These are phyloP conservation scores for Lepiota brunneoincarnata DNA, from an alignment of 768 basidiomycete species.

Conservation along the genomic window DNA sequence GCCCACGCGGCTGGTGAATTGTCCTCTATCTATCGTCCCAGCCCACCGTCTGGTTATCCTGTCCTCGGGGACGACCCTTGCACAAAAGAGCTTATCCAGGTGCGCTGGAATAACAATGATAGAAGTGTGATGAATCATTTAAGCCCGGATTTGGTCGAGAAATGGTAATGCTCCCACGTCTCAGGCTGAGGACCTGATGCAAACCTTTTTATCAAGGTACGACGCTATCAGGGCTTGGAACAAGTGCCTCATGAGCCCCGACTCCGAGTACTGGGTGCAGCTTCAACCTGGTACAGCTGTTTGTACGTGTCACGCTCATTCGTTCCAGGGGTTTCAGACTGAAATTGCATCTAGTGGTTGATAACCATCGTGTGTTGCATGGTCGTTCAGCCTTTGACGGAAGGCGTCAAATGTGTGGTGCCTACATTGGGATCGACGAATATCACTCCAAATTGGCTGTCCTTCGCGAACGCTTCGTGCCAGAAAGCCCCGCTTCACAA, in stretches of 20 bases:
- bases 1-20: constrained; percentile 88
- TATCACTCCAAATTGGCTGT: constrained; percentile 77
- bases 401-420: constrained; percentile 90
- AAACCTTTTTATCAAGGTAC: constrained; percentile 48
- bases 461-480: constrained; percentile 55
- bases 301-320: constrained; percentile 43
- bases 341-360: constrained; percentile 53
- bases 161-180: constrained; percentile 49
- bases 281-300: constrained; percentile 85
- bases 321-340: background rate
- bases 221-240: constrained; percentile 81
- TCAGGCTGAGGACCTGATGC: background rate
- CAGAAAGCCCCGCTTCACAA: constrained; percentile 23
- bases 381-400: constrained; percentile 92
- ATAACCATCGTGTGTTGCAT: constrained; percentile 93
- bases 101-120: constrained; percentile 96
- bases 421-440: constrained; percentile 91
- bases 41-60: constrained; percentile 61
- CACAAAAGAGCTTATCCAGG: constrained; percentile 64
- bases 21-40: constrained; percentile 51
- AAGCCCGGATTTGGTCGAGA: constrained; percentile 58
- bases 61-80: constrained; percentile 63
- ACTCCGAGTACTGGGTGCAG: constrained; percentile 92
- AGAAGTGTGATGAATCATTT: constrained; percentile 74
- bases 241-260: constrained; percentile 65